A percentile compares a stretch with the other conserved stretches of the same genome.
These are phyloP conservation scores for Jacaranda mimosifolia DNA, from an alignment of 257 asterid species.

Conservation along the genomic window DNA sequence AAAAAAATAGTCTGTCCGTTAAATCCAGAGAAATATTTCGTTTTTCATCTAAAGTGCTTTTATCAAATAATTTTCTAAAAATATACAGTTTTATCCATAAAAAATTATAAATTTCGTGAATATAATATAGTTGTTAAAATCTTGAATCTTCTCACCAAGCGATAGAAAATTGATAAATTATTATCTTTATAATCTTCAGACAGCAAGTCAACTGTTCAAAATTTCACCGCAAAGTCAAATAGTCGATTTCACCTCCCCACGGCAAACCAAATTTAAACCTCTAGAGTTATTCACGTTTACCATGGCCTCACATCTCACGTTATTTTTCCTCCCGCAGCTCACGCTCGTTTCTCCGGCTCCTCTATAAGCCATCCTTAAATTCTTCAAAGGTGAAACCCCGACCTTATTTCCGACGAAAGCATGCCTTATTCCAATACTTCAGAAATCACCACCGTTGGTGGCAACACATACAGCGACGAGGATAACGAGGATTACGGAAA, in stretches of 20 bases:
- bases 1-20: no score
- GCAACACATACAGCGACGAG: slow-evolving; percentile 32
- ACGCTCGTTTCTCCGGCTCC: slow-evolving; percentile 25
- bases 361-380: slow-evolving; percentile 21
- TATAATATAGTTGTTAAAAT: no score
- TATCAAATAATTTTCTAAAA: no score
- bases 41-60: no score
- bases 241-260: background rate
- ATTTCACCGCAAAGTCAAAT: background rate
- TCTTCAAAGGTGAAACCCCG: background rate
- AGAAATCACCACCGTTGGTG: slow-evolving; percentile 32
- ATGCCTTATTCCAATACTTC: slow-evolving; percentile 41
- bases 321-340: background rate
- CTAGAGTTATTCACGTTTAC: slow-evolving; percentile 22
- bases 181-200: no score
- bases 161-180: no score
- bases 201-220: no score
- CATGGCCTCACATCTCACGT: slow-evolving; percentile 4
- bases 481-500: slow-evolving; percentile 39
- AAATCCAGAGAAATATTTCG: no score
- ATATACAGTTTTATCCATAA: no score
- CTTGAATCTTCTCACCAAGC: no score
- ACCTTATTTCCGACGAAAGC: background rate
- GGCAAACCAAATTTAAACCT: background rate
- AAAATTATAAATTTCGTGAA: no score